phyloP scores from a whole-genome alignment of 2,329 filamentous ascomycete genomes.

The Chaetomium sp. region DNA sequence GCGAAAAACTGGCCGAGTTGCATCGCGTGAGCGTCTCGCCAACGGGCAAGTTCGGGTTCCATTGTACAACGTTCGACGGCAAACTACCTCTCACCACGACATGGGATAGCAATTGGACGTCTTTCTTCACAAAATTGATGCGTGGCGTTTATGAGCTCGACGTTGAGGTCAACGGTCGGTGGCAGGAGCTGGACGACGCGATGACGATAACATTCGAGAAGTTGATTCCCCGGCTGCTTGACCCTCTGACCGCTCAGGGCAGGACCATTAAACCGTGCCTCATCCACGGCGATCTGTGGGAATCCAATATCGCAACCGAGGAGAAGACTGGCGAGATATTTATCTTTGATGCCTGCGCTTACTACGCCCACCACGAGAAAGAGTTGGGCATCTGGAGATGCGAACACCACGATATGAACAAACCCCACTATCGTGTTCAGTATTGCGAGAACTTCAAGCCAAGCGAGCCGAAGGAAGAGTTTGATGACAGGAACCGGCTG shows the following conservation, averaged over 20 bases:
- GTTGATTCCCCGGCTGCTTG: constrained; percentile 38
- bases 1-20: constrained; percentile 20
- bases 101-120: constrained; percentile 29
- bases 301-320: constrained; percentile 38
- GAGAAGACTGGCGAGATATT: constrained; percentile 35
- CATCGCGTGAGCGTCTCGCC: constrained; percentile 23
- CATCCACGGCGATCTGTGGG: constrained; percentile 41
- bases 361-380: constrained; percentile 40
- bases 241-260: constrained; percentile 37
- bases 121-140: constrained; percentile 15
- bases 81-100: constrained; percentile 30
- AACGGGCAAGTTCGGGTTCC: constrained; percentile 45
- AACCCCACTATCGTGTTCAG: not conserved
- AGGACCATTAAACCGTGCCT: constrained; percentile 39
- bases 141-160: constrained; percentile 6
- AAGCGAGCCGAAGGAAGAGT: constrained; percentile 1
- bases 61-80: constrained; percentile 38
- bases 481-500: constrained; percentile 9
- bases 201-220: constrained; percentile 28
- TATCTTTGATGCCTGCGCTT: constrained; percentile 39
- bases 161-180: not conserved
- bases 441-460: constrained; percentile 5
- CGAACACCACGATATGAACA: constrained; percentile 20
- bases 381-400: constrained; percentile 35
- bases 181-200: constrained; percentile 18